phyloP scores from a whole-genome alignment of 257 asterid genomes.

The Nemophila menziesii region DNA sequence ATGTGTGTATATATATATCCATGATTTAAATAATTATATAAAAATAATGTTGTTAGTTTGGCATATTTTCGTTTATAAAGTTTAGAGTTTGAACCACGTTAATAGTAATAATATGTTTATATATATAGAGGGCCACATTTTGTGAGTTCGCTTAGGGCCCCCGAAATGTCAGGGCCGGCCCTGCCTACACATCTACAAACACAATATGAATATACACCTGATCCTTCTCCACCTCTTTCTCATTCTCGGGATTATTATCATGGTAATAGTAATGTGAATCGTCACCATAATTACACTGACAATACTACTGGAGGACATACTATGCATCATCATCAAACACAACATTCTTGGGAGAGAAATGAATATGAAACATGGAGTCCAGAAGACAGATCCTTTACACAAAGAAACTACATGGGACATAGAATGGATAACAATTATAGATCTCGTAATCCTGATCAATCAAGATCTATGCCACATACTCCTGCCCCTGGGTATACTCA shows the following conservation, averaged over 20 bases:
- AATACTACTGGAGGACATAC: conserved; percentile 19
- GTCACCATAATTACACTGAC: conserved; percentile 21
- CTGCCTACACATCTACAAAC: conserved; percentile 12
- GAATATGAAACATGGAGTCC: conserved; percentile 65
- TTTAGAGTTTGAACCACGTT: too few species aligned
- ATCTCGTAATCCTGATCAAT: too few species aligned
- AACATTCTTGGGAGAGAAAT: conserved; percentile 31
- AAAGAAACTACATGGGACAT: conserved; percentile 23
- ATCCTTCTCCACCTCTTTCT: conserved; percentile 18
- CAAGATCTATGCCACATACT: conserved; percentile 18
- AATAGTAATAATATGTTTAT: too few species aligned
- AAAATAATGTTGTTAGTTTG: too few species aligned
- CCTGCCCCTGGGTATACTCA: conserved; percentile 29
- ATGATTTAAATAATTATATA: too few species aligned
- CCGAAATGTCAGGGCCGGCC: too few species aligned
- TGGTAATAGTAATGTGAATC: conserved; percentile 21
- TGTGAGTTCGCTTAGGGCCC: too few species aligned
- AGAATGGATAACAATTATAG: conserved; percentile 22
- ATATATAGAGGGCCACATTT: too few species aligned
- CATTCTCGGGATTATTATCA: conserved; percentile 24
- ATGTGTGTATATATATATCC: too few species aligned
- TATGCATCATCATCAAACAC: conserved; percentile 10
- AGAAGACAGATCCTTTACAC: conserved; percentile 43
- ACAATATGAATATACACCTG: conserved; percentile 24
- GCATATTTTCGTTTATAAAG: too few species aligned